Evolutionary conservation across 2,329 filamentous ascomycete species (phyloP).

Genomic region (Fusarium sp.): DNA sequence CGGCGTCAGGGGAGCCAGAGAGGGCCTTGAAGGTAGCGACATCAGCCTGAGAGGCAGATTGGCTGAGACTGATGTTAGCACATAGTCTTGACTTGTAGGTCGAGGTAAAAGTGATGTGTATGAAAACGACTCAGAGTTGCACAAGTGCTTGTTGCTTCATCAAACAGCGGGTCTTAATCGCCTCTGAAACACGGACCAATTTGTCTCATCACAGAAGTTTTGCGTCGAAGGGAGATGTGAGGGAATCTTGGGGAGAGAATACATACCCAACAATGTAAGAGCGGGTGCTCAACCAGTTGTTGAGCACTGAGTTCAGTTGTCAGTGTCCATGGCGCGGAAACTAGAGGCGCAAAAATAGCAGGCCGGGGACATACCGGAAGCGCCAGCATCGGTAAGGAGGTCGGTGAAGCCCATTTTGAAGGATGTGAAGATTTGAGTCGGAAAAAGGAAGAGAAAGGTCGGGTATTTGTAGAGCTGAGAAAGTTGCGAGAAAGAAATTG

Average conservation of each 20-base stretch:
- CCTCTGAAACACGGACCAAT: constrained; percentile 97
- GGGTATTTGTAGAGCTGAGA: constrained; percentile 48
- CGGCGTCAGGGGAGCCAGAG: constrained; percentile 76
- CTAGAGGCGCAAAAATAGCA: constrained; percentile 43
- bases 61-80: constrained; percentile 51
- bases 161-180: constrained; percentile 91
- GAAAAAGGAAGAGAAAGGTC: constrained; percentile 39
- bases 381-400: constrained; percentile 73
- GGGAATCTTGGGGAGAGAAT: neutral
- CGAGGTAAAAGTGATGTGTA: constrained; percentile 16
- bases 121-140: constrained; percentile 74
- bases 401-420: constrained; percentile 76
- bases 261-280: constrained; percentile 88
- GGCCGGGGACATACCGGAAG: constrained; percentile 54
- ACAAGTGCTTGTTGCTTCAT: constrained; percentile 78
- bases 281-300: constrained; percentile 78
- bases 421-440: constrained; percentile 42
- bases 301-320: constrained; percentile 66
- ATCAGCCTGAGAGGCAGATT: constrained; percentile 89
- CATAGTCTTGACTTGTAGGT: constrained; percentile 2
- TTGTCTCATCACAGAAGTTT: constrained; percentile 74
- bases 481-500: constrained; percentile 48
- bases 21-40: constrained; percentile 94
- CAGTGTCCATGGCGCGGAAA: constrained; percentile 48
- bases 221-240: neutral